Percentiles rank a stretch among this genome's conserved stretches.
Conservation (phyloP, 108 stramenopile species). For the Cyclotella cryptica region DNA sequence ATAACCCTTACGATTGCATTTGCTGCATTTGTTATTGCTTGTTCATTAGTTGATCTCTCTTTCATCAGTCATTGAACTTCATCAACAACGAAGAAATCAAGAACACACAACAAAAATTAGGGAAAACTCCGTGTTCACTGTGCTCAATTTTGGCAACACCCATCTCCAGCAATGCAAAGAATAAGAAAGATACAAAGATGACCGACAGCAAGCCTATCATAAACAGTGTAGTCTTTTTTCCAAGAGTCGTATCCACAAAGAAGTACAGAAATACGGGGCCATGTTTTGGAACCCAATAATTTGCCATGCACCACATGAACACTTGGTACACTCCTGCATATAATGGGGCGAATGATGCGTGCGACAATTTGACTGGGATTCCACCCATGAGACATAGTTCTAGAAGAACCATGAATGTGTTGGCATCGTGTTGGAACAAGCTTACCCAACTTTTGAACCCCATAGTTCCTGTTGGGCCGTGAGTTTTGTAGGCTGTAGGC, state of each 20-base stretch:
- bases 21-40: background rate
- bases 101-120: constrained; percentile 22
- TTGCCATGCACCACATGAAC: constrained; percentile 61
- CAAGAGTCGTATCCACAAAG: constrained; percentile 73
- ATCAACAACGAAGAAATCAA: constrained; percentile 33
- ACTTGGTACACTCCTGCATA: constrained; percentile 60
- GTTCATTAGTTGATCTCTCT: background rate
- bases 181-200: constrained; percentile 50
- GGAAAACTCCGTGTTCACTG: constrained; percentile 26
- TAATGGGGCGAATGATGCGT: constrained; percentile 55
- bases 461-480: constrained; percentile 44
- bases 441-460: constrained; percentile 52
- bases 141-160: constrained; percentile 22
- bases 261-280: constrained; percentile 71
- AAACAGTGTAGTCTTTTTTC: constrained; percentile 55
- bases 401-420: constrained; percentile 56
- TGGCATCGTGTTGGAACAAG: constrained; percentile 66
- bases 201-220: constrained; percentile 51
- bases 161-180: constrained; percentile 52
- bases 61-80: constrained; percentile 38
- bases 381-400: constrained; percentile 68
- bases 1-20: no score
- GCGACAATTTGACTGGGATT: constrained; percentile 53
- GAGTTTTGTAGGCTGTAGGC: constrained; percentile 54
- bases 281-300: constrained; percentile 39